These are phyloP conservation scores for Aspergillus campestris DNA, from an alignment of 495 filamentous ascomycete genomes.

Conservation along the genomic window DNA sequence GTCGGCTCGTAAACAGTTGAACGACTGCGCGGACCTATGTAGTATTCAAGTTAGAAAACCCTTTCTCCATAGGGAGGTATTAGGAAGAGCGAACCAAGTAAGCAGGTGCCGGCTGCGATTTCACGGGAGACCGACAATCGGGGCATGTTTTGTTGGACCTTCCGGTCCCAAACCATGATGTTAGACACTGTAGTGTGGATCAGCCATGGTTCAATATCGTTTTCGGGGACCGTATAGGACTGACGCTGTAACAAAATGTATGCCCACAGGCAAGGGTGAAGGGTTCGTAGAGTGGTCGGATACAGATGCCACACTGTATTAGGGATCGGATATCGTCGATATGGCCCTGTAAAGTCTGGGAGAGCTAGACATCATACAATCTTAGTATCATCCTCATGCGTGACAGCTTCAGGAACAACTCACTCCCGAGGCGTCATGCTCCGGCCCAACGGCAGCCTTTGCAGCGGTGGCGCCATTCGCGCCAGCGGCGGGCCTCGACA, in stretches of 20 bases:
- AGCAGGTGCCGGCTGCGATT: slow-evolving; percentile 55
- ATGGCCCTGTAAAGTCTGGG: slow-evolving; percentile 41
- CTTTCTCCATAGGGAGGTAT: background rate
- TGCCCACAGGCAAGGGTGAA: slow-evolving; percentile 65
- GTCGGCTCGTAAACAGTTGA: slow-evolving; percentile 53
- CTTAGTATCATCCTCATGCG: background rate
- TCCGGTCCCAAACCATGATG: slow-evolving; percentile 55
- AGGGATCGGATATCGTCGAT: slow-evolving; percentile 41
- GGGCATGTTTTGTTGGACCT: slow-evolving; percentile 60
- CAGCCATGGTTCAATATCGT: background rate
- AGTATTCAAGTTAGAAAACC: slow-evolving; percentile 8
- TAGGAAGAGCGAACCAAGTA: slow-evolving; percentile 43
- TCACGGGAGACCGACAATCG: slow-evolving; percentile 56
- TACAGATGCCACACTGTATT: slow-evolving; percentile 61
- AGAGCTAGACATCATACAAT: slow-evolving; percentile 25
- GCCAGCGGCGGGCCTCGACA: slow-evolving; percentile 8
- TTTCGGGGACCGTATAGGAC: slow-evolving; percentile 3
- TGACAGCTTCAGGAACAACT: slow-evolving; percentile 5
- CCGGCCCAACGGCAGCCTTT: slow-evolving; percentile 9
- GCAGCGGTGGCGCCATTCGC: slow-evolving; percentile 8
- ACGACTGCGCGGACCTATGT: slow-evolving; percentile 59
- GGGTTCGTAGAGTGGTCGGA: slow-evolving; percentile 62
- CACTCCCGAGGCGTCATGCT: slow-evolving; percentile 25
- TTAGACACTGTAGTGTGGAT: slow-evolving; percentile 45
- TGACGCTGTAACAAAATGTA: slow-evolving; percentile 65